These are phyloP conservation scores for Cyathus striatus DNA, from an alignment of 768 basidiomycete species.

Conservation along the genomic window DNA sequence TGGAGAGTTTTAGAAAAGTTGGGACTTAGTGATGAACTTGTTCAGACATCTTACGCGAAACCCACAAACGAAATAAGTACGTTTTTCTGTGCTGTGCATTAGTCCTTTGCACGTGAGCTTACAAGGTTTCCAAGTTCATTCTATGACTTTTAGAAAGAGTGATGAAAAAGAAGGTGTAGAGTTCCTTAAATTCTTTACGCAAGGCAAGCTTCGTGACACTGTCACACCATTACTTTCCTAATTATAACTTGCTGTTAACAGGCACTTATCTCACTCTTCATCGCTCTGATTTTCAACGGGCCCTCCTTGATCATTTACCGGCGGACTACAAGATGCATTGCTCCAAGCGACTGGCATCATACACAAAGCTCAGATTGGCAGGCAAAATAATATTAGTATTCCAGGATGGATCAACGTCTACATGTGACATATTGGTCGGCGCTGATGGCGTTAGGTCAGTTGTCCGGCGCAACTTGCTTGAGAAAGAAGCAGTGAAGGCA, in stretches of 20 bases:
- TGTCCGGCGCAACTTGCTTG: slow-evolving; percentile 19
- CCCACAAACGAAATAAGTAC: slow-evolving; percentile 6
- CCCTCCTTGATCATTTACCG: slow-evolving; percentile 39
- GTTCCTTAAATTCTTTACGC: slow-evolving; percentile 13
- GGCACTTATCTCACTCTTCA: slow-evolving; percentile 29
- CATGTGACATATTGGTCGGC: slow-evolving; percentile 46
- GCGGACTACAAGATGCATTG: slow-evolving; percentile 27
- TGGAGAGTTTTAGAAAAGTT: not conserved
- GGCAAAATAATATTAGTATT: slow-evolving; percentile 30
- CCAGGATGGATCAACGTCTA: slow-evolving; percentile 35
- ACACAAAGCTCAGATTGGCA: slow-evolving; percentile 20
- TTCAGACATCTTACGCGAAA: not conserved
- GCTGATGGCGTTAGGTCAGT: slow-evolving; percentile 32
- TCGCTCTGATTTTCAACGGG: slow-evolving; percentile 44
- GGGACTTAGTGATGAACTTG: slow-evolving; percentile 1
- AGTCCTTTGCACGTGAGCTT: not conserved
- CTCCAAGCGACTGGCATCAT: slow-evolving; percentile 37
- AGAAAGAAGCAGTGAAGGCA: slow-evolving; percentile 11
- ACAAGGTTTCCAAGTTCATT: slow-evolving; percentile 8
- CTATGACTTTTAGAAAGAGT: slow-evolving; percentile 19
- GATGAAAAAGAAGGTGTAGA: slow-evolving; percentile 12
- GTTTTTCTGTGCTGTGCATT: not conserved
- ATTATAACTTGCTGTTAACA: slow-evolving; percentile 2
- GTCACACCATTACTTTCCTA: not conserved
- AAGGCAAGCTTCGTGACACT: slow-evolving; percentile 10